Evolutionary conservation across 2,329 filamentous ascomycete species (phyloP), one percentile per base, ranked within the genome.

Genomic region (Xylaria sp.): DNA sequence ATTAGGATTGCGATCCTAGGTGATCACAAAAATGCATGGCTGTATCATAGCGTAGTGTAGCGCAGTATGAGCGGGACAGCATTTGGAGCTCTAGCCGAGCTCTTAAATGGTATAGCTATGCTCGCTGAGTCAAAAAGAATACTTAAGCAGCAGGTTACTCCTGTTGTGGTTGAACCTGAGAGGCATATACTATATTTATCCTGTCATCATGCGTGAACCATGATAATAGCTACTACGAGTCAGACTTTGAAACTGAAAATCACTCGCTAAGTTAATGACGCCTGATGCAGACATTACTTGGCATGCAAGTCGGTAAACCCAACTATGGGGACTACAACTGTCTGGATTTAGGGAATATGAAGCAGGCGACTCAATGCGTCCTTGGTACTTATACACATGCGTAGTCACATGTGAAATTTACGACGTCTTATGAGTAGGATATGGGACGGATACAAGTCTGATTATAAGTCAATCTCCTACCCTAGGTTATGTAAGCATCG

Each of bases 1-100:
- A 46, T 65, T 13, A 62, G 51, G 67, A 69, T 49, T 58, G 25
- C 39, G 28, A 64, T 64, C 54, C 60, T 41, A 36, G 33, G 33
- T 36, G 12, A 52, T 55, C 48, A 15, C 55, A 31, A 8, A 55
- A 20, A 39, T 41, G 63, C 13, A 49, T 20, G 49, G 18, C 48
- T 46, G 3, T 46, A 33, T 20, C 48, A 62, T 54, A 43, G 41
- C 13, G 41, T 46, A 23, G 28, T 28, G 28, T 28, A 28, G 28
- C 28, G 28, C 10, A 10, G 25, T 25, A 57, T 18, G 20, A 43
- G 7, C 25, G 10, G 28, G 39, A 63, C 31, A 39, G 12, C 12
- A 46, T 20, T 39, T 28, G 36, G 28, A 39, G 18, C 15, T 55
- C 36, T 25, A 25, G 43, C 41, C 18, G 43, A 18, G 31, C 25